These are phyloP conservation scores for Centaurea solstitialis DNA, from an alignment of 129 eudicot species.

Conservation along the genomic window DNA sequence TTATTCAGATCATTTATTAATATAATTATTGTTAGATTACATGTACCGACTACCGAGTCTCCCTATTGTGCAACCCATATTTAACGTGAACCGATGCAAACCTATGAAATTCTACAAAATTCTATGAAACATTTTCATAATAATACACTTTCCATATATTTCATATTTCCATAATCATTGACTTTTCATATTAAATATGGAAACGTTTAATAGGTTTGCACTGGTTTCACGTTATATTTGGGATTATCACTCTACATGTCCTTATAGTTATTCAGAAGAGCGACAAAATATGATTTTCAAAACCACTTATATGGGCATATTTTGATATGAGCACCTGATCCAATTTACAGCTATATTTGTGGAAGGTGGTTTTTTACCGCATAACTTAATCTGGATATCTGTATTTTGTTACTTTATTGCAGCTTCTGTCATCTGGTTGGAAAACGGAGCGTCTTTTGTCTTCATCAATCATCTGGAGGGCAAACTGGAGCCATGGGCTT, in stretches of 20 bases:
- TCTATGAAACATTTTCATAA: too few species aligned
- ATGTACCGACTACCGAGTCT: too few species aligned
- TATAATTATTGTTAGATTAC: background rate
- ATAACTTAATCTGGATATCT: constrained; percentile 3
- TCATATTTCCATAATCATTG: too few species aligned
- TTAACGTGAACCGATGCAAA: too few species aligned
- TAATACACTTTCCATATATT: too few species aligned
- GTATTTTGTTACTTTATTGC: constrained; percentile 18
- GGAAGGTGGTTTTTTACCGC: constrained; percentile 10
- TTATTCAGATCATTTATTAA: background rate
- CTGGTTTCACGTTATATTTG: too few species aligned
- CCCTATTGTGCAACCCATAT: too few species aligned
- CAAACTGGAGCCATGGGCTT: constrained; percentile 54
- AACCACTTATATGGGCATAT: background rate
- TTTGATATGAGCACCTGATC: background rate
- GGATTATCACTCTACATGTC: too few species aligned
- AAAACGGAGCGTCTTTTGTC: constrained; percentile 82
- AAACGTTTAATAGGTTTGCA: too few species aligned
- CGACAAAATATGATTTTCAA: background rate
- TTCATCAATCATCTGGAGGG: constrained; percentile 91
- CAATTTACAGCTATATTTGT: background rate
- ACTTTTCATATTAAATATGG: too few species aligned
- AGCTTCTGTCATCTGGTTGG: constrained; percentile 89
- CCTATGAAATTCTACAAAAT: too few species aligned
- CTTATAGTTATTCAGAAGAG: background rate